Evolutionary conservation across 768 basidiomycete species (phyloP).

Genomic region (Rhodotorula sphaerocarpa): DNA sequence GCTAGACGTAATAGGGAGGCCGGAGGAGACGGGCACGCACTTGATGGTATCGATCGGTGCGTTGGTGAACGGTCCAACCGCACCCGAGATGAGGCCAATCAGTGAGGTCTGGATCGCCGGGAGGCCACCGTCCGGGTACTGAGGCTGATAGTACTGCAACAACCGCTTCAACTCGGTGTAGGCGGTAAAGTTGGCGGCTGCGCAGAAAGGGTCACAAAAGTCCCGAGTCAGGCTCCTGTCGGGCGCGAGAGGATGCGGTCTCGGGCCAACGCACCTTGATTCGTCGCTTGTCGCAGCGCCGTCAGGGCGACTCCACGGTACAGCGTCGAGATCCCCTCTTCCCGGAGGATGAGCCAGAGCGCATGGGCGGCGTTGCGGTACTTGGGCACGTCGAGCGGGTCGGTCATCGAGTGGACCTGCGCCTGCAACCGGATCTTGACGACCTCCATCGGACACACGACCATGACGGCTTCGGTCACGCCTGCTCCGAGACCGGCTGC

Average conservation of each 20-base stretch:
- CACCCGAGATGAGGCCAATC: constrained; percentile 89
- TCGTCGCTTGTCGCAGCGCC: constrained; percentile 90
- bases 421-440: constrained; percentile 98
- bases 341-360: constrained; percentile 82
- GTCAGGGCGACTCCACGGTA: constrained; percentile 92
- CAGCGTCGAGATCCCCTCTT: constrained; percentile 74
- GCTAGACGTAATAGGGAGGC: background rate
- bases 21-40: constrained; percentile 2
- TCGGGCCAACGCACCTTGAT: constrained; percentile 60
- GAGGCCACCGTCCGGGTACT: constrained; percentile 55
- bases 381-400: constrained; percentile 83
- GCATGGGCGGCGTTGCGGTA: constrained; percentile 97
- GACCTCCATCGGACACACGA: constrained; percentile 98
- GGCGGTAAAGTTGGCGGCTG: constrained; percentile 92
- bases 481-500: constrained; percentile 89
- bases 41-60: constrained; percentile 52
- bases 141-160: constrained; percentile 68
- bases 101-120: constrained; percentile 94
- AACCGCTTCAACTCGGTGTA: constrained; percentile 93
- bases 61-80: constrained; percentile 97
- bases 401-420: constrained; percentile 91
- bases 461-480: constrained; percentile 83
- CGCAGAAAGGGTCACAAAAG: no score
- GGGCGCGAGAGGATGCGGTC: no score
- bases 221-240: no score